Conservation (phyloP, 495 filamentous ascomycete genomes). For the Corynascus novoguineensis region DNA sequence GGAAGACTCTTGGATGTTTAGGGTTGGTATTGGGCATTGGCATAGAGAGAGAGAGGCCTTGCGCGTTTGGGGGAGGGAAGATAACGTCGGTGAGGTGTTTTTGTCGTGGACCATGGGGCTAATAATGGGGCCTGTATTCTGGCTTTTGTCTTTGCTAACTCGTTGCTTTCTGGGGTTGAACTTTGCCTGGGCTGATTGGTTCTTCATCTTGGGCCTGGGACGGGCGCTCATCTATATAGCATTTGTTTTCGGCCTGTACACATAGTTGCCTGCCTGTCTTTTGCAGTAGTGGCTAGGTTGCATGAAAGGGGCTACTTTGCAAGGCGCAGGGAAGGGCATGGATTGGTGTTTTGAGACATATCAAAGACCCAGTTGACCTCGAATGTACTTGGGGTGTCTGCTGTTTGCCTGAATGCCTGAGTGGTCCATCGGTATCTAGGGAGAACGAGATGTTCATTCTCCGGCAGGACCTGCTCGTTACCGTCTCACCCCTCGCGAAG, state of each 20-base stretch:
- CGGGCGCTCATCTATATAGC: neutral
- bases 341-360: neutral
- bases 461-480: no score
- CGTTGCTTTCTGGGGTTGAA: neutral
- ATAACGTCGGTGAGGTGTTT: neutral
- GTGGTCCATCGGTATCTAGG: no score
- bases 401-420: neutral
- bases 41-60: neutral
- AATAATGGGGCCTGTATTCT: neutral
- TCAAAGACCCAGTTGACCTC: neutral
- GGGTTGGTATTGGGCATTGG: neutral
- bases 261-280: neutral
- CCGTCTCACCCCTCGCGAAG: no score
- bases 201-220: neutral
- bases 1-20: neutral
- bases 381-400: neutral
- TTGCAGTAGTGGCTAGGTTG: neutral
- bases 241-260: neutral
- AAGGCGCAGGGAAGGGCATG: neutral
- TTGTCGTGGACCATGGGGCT: neutral
- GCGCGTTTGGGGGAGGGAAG: no score
- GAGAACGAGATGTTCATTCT: no score
- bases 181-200: neutral
- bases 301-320: neutral
- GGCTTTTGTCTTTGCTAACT: neutral